These are phyloP conservation scores for Nephelium lappaceum DNA, from an alignment of 345 rosid genomes.

Conservation along the genomic window DNA sequence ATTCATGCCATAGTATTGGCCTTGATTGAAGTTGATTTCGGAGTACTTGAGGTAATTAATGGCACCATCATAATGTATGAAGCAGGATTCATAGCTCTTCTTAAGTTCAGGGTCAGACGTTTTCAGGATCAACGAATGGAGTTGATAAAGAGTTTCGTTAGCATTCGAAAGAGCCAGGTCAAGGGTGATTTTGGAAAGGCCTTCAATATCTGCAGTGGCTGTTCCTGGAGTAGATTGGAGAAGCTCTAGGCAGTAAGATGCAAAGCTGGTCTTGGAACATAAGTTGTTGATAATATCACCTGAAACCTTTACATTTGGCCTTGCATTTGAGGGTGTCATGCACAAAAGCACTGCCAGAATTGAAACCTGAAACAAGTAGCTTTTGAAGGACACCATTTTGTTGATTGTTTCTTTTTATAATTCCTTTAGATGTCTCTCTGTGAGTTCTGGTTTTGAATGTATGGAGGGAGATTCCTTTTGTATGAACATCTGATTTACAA, in stretches of 20 bases:
- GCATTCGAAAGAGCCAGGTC: background rate
- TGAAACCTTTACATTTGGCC: background rate
- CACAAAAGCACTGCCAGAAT: background rate
- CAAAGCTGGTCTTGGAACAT: background rate
- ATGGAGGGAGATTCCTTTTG: background rate
- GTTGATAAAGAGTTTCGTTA: background rate
- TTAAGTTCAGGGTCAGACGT: constrained; percentile 10
- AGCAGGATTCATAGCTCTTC: constrained; percentile 14
- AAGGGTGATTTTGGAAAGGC: constrained; percentile 4
- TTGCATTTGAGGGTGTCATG: background rate
- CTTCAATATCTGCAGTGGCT: background rate
- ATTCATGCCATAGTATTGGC: constrained; percentile 2
- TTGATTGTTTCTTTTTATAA: background rate
- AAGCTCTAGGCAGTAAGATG: constrained; percentile 9
- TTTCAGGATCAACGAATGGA: background rate
- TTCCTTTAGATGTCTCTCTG: background rate
- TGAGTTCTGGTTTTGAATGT: background rate
- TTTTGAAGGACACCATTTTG: background rate
- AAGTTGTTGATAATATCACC: background rate
- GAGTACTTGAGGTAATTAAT: constrained; percentile 11
- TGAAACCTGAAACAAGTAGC: background rate
- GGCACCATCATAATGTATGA: constrained; percentile 3
- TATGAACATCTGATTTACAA: background rate
- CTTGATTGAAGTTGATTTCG: background rate
- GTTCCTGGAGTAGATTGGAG: constrained; percentile 15